phyloP scores from a whole-genome alignment of 2,329 filamentous ascomycete species.

The Colletotrichum tabaci region DNA sequence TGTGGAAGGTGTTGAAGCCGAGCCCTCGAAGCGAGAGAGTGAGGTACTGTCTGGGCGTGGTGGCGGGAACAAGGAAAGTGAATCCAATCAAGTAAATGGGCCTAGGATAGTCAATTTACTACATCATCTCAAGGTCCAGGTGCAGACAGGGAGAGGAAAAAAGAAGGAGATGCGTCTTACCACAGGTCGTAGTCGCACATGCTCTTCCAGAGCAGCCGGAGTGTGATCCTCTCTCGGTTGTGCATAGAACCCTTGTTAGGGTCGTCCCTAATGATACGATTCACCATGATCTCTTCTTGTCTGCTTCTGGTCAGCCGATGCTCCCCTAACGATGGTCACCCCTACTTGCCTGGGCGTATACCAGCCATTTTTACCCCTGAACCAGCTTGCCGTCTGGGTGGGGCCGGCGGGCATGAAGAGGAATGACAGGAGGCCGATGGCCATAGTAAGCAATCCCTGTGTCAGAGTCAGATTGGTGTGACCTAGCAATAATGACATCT shows the following conservation, averaged over 20 bases:
- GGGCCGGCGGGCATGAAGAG: constrained; percentile 69
- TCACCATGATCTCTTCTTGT: constrained; percentile 72
- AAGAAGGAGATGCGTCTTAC: constrained; percentile 41
- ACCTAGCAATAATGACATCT: constrained; percentile 38
- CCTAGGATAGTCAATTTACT: not conserved
- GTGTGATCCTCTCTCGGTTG: constrained; percentile 67
- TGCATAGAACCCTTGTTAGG: constrained; percentile 71
- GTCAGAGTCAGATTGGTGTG: constrained; percentile 44
- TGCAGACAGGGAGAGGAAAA: not conserved
- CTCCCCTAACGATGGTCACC: constrained; percentile 21
- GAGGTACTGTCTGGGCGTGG: constrained; percentile 64
- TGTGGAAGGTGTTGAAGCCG: constrained; percentile 66
- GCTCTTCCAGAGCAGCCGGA: constrained; percentile 61
- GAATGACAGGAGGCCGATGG: constrained; percentile 67
- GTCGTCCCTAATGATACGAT: constrained; percentile 69
- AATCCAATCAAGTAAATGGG: constrained; percentile 68
- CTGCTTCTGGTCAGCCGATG: constrained; percentile 67
- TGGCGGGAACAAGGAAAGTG: constrained; percentile 62
- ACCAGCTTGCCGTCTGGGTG: constrained; percentile 61
- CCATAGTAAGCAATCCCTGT: constrained; percentile 58
- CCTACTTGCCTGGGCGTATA: constrained; percentile 61
- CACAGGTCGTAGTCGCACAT: constrained; percentile 70
- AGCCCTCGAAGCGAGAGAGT: constrained; percentile 66
- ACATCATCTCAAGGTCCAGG: too few species aligned
- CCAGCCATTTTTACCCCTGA: constrained; percentile 63